phyloP scores from a whole-genome alignment of 345 rosid species.

The Ricinus communis region DNA sequence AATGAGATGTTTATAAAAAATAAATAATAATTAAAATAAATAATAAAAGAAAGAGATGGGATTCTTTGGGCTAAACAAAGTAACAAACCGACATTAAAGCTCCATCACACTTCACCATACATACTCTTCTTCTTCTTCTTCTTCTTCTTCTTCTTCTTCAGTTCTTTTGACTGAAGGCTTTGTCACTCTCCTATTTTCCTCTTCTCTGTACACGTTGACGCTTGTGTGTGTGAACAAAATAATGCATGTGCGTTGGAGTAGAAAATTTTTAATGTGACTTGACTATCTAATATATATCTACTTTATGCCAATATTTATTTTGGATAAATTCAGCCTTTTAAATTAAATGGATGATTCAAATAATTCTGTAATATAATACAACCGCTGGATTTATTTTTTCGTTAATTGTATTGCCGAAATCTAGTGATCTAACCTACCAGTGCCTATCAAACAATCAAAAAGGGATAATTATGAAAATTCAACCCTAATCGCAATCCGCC shows the following conservation, averaged over 20 bases:
- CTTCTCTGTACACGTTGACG: not conserved
- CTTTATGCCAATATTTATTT: too few species aligned
- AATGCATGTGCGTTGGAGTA: slow-evolving; percentile 22
- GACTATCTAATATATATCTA: too few species aligned
- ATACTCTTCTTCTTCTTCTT: not conserved
- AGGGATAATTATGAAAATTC: too few species aligned
- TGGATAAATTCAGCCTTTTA: too few species aligned
- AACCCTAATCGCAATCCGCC: too few species aligned
- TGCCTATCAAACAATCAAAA: too few species aligned
- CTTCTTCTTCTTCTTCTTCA: not conserved
- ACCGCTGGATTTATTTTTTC: too few species aligned
- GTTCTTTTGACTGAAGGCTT: not conserved
- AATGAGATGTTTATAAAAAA: not conserved
- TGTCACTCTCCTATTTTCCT: not conserved
- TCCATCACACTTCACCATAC: too few species aligned
- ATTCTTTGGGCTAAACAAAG: slow-evolving; percentile 14
- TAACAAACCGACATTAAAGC: not conserved
- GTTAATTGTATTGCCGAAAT: too few species aligned
- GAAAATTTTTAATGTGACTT: slow-evolving; percentile 26
- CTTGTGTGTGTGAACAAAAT: not conserved
- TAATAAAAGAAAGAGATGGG: slow-evolving; percentile 10
- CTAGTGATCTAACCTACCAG: too few species aligned
- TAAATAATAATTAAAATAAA: not conserved
- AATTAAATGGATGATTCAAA: too few species aligned
- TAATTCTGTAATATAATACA: too few species aligned